phyloP scores from a whole-genome alignment of 1,284 basidiomycete genomes.

The Thelephora terrestris region DNA sequence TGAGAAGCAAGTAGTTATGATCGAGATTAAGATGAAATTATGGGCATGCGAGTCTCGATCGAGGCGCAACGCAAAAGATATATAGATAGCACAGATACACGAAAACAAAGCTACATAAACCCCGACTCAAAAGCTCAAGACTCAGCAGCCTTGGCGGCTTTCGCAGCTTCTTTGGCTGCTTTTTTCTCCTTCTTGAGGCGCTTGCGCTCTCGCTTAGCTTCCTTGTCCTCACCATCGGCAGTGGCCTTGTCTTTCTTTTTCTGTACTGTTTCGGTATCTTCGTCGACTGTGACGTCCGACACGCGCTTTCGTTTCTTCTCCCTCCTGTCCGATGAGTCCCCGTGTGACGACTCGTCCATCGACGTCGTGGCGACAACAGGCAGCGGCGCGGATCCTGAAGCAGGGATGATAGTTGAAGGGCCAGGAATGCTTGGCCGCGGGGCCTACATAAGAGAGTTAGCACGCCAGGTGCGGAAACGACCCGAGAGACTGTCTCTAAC shows the following conservation, averaged over 20 bases:
- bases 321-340: constrained; percentile 34
- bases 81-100: not conserved
- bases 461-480: not conserved
- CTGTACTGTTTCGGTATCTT: constrained; percentile 33
- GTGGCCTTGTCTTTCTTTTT: constrained; percentile 32
- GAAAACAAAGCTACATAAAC: not conserved
- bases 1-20: too few relatives aligned
- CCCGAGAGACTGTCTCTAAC: constrained; percentile 17
- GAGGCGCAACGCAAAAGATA: not conserved
- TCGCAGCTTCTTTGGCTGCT: constrained; percentile 9
- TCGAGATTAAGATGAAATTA: too few relatives aligned
- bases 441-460: not conserved
- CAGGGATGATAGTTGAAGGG: constrained; percentile 22
- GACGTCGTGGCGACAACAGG: constrained; percentile 15
- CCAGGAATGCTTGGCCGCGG: constrained; percentile 35
- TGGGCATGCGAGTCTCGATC: too few relatives aligned
- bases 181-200: constrained; percentile 60
- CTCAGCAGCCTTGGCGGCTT: too few relatives aligned
- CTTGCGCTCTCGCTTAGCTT: constrained; percentile 50
- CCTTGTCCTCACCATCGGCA: constrained; percentile 42
- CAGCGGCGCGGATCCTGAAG: constrained; percentile 16
- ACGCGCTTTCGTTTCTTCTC: constrained; percentile 72
- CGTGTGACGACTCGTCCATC: constrained; percentile 25
- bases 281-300: constrained; percentile 42
- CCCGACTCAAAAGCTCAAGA: too few relatives aligned